phyloP scores from a whole-genome alignment of 768 basidiomycete genomes.

The Paxillus ammoniavirescens region DNA sequence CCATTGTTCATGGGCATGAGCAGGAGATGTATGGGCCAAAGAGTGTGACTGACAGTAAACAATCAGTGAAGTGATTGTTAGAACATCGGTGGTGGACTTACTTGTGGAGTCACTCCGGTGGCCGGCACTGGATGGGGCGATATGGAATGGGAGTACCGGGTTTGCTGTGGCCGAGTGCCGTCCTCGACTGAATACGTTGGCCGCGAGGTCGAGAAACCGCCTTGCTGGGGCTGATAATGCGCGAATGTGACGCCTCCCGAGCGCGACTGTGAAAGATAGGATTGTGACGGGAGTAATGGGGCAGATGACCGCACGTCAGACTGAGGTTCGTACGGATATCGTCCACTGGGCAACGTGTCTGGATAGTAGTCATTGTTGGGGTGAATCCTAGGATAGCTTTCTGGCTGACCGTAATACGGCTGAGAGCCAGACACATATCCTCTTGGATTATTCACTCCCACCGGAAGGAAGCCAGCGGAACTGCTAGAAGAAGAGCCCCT shows the following conservation, averaged over 20 bases:
- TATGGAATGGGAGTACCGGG: slow-evolving; percentile 16
- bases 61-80: not conserved
- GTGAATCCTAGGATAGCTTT: slow-evolving; percentile 18
- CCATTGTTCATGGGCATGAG: slow-evolving; percentile 25
- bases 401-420: slow-evolving; percentile 10
- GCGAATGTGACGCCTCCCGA: slow-evolving; percentile 33
- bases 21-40: slow-evolving; percentile 10
- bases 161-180: slow-evolving; percentile 11
- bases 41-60: slow-evolving; percentile 8
- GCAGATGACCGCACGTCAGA: slow-evolving; percentile 15
- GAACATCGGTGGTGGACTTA: slow-evolving; percentile 5
- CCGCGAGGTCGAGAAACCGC: slow-evolving; percentile 33
- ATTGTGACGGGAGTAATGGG: slow-evolving; percentile 14
- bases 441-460: slow-evolving; percentile 5
- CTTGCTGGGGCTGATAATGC: slow-evolving; percentile 37
- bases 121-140: slow-evolving; percentile 13
- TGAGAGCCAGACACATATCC: slow-evolving; percentile 12
- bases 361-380: slow-evolving; percentile 14
- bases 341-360: slow-evolving; percentile 12
- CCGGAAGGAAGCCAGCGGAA: slow-evolving; percentile 5
- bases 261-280: slow-evolving; percentile 19
- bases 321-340: slow-evolving; percentile 23
- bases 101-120: slow-evolving; percentile 21
- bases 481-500: slow-evolving; percentile 8
- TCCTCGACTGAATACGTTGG: slow-evolving; percentile 29